These are phyloP conservation scores for Clonostachys rosea DNA, from an alignment of 2,329 filamentous ascomycete genomes.

Conservation along the genomic window DNA sequence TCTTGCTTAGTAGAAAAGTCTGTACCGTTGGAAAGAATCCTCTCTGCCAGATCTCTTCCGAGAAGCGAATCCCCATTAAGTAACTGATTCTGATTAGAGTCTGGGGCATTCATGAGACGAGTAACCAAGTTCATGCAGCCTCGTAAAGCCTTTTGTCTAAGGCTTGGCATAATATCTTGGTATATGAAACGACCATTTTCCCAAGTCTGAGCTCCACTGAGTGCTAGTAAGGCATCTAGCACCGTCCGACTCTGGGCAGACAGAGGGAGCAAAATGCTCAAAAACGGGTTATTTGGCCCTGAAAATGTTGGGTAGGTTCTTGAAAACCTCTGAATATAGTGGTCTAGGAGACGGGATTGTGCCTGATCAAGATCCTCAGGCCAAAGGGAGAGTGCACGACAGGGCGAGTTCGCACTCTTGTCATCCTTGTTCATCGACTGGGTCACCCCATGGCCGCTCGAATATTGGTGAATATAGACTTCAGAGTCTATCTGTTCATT, in stretches of 20 bases:
- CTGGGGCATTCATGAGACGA: background rate
- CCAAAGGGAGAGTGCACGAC: conserved; percentile 4
- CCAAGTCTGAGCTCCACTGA: conserved; percentile 8
- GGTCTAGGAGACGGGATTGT: conserved; percentile 8
- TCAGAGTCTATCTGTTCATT: background rate
- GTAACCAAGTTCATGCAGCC: conserved; percentile 3
- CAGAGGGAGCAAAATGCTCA: conserved; percentile 7
- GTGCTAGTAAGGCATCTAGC: conserved; percentile 6
- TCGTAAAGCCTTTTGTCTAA: conserved; percentile 7
- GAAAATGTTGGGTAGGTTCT: conserved; percentile 8
- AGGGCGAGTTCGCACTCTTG: background rate
- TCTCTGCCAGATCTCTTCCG: background rate
- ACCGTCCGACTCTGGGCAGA: conserved; percentile 9
- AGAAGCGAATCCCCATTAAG: background rate
- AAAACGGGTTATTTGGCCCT: conserved; percentile 8
- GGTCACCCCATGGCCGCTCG: too few species aligned
- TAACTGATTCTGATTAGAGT: background rate
- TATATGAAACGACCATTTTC: conserved; percentile 7
- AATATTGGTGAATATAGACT: background rate
- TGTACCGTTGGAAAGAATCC: too few species aligned
- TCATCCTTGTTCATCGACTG: background rate
- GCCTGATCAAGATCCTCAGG: conserved; percentile 5
- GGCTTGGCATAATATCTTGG: conserved; percentile 4
- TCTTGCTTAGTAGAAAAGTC: background rate
- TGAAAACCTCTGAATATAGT: conserved; percentile 10